Conservation (phyloP, 768 basidiomycete species). For the Lenzites betulinus region DNA sequence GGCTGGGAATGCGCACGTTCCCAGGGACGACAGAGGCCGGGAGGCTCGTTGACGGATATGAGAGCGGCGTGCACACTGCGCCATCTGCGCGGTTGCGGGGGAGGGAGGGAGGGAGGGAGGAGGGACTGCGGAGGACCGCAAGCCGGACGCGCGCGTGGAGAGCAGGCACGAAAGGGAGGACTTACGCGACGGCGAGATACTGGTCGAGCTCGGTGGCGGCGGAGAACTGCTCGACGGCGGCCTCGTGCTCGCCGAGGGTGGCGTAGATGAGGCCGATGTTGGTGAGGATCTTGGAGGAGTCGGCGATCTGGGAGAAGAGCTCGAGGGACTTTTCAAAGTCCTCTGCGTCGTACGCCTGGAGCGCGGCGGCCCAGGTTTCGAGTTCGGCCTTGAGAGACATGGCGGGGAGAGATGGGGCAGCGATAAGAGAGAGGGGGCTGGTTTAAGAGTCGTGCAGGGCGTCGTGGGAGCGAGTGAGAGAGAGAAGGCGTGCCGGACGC, state of each 20-base stretch:
- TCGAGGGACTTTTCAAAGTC: constrained; percentile 77
- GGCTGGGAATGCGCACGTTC: no score
- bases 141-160: background rate
- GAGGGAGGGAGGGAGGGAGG: background rate
- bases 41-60: no score
- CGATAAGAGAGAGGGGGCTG: background rate
- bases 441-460: background rate
- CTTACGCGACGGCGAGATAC: constrained; percentile 87
- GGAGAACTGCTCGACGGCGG: constrained; percentile 79
- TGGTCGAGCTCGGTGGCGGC: constrained; percentile 78
- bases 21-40: no score
- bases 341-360: constrained; percentile 85
- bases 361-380: constrained; percentile 84
- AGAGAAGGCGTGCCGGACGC: constrained; percentile 1
- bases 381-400: constrained; percentile 60
- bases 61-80: no score
- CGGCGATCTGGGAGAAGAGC: constrained; percentile 80
- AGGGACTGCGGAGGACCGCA: background rate
- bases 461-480: background rate
- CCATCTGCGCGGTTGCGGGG: no score
- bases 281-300: constrained; percentile 86
- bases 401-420: background rate
- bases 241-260: constrained; percentile 85
- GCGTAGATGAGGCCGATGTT: constrained; percentile 95
- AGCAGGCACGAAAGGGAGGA: constrained; percentile 23